These are phyloP conservation scores for Agrostemma githago DNA, from an alignment of 148 eudicot species.

Conservation along the genomic window DNA sequence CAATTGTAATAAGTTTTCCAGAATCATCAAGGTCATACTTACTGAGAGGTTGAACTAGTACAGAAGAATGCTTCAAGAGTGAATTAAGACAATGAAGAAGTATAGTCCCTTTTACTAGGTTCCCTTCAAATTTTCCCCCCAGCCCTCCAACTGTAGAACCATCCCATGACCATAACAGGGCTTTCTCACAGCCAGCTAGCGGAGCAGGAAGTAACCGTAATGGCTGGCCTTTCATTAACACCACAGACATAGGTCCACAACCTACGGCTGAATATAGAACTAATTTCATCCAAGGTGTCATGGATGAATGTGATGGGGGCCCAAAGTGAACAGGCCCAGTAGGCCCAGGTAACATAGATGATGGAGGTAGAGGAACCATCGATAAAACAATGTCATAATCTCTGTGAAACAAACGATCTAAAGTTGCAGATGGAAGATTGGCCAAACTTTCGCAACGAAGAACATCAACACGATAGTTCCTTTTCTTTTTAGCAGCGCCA, in stretches of 20 bases:
- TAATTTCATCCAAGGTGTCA: slow-evolving; percentile 99
- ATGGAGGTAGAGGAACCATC: slow-evolving; percentile 90
- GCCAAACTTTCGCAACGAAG: slow-evolving; percentile 98
- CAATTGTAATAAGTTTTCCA: slow-evolving; percentile 60
- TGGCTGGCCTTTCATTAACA: slow-evolving; percentile 91
- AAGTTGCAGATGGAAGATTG: slow-evolving; percentile 69
- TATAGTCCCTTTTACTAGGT: slow-evolving; percentile 72
- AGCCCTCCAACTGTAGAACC: slow-evolving; percentile 84
- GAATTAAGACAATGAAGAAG: slow-evolving; percentile 93
- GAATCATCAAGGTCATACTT: slow-evolving; percentile 63
- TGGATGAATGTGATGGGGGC: slow-evolving; percentile 84
- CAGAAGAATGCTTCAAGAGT: slow-evolving; percentile 82
- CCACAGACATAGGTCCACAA: slow-evolving; percentile 86
- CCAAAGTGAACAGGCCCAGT: slow-evolving; percentile 95
- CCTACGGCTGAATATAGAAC: slow-evolving; percentile 71
- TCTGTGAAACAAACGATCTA: slow-evolving; percentile 74
- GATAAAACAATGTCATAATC: slow-evolving; percentile 91
- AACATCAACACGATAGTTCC: slow-evolving; percentile 74
- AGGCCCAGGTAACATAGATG: slow-evolving; percentile 85
- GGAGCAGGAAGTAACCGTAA: slow-evolving; percentile 95
- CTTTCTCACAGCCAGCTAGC: slow-evolving; percentile 92
- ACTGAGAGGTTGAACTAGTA: slow-evolving; percentile 87
- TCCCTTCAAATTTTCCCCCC: slow-evolving; percentile 89
- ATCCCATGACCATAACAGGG: slow-evolving; percentile 97
- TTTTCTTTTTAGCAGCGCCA: slow-evolving; percentile 41